Evolutionary conservation across 129 eudicot genomes (phyloP).

Genomic region (Oenanthe sinensis): DNA sequence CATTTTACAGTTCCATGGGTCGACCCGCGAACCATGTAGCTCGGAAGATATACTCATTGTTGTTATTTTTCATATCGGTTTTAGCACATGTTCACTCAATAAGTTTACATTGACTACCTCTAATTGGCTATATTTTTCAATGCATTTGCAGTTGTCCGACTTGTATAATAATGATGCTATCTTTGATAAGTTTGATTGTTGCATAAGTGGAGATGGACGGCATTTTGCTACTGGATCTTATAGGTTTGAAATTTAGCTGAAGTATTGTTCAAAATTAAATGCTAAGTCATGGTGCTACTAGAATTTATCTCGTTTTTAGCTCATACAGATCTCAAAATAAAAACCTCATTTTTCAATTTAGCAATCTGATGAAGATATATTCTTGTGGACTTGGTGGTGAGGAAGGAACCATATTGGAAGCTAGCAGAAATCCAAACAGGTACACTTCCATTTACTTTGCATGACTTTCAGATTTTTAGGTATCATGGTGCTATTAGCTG

Average conservation of each 20-base stretch:
- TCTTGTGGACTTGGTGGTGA: conserved; percentile 39
- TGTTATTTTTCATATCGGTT: background rate
- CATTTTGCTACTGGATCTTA: conserved; percentile 89
- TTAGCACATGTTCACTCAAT: background rate
- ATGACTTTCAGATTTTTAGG: background rate
- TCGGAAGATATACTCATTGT: background rate
- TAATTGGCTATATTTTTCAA: background rate
- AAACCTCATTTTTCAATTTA: conserved; percentile 21
- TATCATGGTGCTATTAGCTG: background rate
- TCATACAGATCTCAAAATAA: conserved; percentile 21
- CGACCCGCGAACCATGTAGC: background rate
- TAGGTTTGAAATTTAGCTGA: conserved; percentile 34
- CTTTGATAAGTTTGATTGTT: conserved; percentile 85
- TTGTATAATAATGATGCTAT: conserved; percentile 71
- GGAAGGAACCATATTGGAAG: conserved; percentile 62
- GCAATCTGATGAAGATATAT: conserved; percentile 59
- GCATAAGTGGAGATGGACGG: conserved; percentile 70
- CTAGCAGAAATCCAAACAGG: conserved; percentile 51
- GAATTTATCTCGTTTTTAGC: conserved; percentile 11
- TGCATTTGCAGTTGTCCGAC: conserved; percentile 46
- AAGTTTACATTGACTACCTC: background rate
- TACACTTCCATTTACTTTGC: conserved; percentile 7
- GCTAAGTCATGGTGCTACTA: conserved; percentile 4
- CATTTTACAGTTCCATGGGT: background rate
- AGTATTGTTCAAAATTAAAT: background rate